Percentiles rank a stretch among this genome's conserved stretches.
Evolutionary conservation across 495 filamentous ascomycete genomes (phyloP).

Genomic region (Penicillium longicatenatum): DNA sequence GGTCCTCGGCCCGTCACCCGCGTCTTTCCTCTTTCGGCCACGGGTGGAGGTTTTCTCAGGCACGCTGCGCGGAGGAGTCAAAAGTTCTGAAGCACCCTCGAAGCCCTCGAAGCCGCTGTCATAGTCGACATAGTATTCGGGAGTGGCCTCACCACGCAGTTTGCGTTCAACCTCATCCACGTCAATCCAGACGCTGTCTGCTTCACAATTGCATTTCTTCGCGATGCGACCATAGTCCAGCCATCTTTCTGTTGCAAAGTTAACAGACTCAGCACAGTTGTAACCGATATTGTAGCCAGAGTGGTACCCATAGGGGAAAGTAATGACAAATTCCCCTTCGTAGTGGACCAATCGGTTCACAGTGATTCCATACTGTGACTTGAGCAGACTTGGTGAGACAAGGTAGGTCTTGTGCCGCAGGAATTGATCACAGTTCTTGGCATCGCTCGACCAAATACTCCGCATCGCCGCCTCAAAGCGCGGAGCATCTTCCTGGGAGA

Average conservation of each 20-base stretch:
- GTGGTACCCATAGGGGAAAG: slow-evolving; percentile 97
- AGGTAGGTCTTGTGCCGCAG: slow-evolving; percentile 97
- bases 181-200: slow-evolving; percentile 98
- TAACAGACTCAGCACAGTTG: slow-evolving; percentile 98
- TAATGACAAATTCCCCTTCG: slow-evolving; percentile 98
- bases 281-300: slow-evolving; percentile 98
- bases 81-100: slow-evolving; percentile 64
- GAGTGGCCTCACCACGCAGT: slow-evolving; percentile 84
- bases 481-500: slow-evolving; percentile 93
- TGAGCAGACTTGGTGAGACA: slow-evolving; percentile 87
- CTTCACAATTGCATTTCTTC: slow-evolving; percentile 95
- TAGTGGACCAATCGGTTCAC: slow-evolving; percentile 96
- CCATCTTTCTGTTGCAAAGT: slow-evolving; percentile 95
- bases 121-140: slow-evolving; percentile 81
- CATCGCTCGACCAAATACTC: slow-evolving; percentile 90
- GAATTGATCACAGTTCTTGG: slow-evolving; percentile 97
- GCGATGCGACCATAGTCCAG: slow-evolving; percentile 91
- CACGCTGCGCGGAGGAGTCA: slow-evolving; percentile 79
- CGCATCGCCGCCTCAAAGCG: slow-evolving; percentile 95
- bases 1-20: slow-evolving; percentile 60
- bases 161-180: slow-evolving; percentile 94
- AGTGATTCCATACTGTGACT: slow-evolving; percentile 85
- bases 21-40: slow-evolving; percentile 63
- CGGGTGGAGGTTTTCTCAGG: slow-evolving; percentile 61
- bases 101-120: slow-evolving; percentile 65